phyloP scores from a whole-genome alignment of 1,139 yeast genomes.

The Nakaseomyces sp. region DNA sequence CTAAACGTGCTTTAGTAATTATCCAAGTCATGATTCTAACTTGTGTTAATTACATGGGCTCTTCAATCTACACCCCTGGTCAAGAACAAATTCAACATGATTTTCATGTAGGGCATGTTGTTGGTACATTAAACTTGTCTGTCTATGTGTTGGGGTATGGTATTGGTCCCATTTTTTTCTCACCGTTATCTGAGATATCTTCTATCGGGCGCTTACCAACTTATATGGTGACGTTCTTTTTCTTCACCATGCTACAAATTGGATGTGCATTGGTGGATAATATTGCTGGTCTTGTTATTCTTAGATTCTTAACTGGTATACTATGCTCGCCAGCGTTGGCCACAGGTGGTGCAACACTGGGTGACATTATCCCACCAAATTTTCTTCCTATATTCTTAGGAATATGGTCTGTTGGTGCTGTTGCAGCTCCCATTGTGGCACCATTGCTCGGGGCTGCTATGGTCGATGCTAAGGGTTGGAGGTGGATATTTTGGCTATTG shows the following conservation, averaged over 20 bases:
- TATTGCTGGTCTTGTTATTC: slow-evolving; percentile 43
- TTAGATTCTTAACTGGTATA: slow-evolving; percentile 47
- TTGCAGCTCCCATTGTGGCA: slow-evolving; percentile 55
- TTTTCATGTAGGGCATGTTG: slow-evolving; percentile 19
- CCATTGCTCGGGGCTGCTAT: slow-evolving; percentile 50
- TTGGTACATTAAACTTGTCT: slow-evolving; percentile 17
- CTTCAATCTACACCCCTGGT: slow-evolving; percentile 57
- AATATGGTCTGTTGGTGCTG: slow-evolving; percentile 46
- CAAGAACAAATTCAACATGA: slow-evolving; percentile 15
- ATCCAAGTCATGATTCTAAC: slow-evolving; percentile 41
- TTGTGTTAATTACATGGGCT: slow-evolving; percentile 48
- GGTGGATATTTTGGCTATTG: slow-evolving; percentile 42
- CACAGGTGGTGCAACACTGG: slow-evolving; percentile 50
- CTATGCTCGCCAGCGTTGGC: slow-evolving; percentile 51
- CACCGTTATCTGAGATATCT: slow-evolving; percentile 48
- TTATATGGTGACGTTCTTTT: slow-evolving; percentile 45
- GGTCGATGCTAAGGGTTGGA: slow-evolving; percentile 40
- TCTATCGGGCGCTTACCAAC: slow-evolving; percentile 46
- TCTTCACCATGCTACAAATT: slow-evolving; percentile 51
- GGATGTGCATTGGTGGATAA: slow-evolving; percentile 51
- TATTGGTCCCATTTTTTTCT: slow-evolving; percentile 45
- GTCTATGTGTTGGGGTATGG: slow-evolving; percentile 46
- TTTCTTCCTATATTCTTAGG: slow-evolving; percentile 38
- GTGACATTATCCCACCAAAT: slow-evolving; percentile 43
- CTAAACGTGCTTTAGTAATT: slow-evolving; percentile 35